Conservation (phyloP, 1,284 basidiomycete genomes). For the Agroathelia rolfsii region DNA sequence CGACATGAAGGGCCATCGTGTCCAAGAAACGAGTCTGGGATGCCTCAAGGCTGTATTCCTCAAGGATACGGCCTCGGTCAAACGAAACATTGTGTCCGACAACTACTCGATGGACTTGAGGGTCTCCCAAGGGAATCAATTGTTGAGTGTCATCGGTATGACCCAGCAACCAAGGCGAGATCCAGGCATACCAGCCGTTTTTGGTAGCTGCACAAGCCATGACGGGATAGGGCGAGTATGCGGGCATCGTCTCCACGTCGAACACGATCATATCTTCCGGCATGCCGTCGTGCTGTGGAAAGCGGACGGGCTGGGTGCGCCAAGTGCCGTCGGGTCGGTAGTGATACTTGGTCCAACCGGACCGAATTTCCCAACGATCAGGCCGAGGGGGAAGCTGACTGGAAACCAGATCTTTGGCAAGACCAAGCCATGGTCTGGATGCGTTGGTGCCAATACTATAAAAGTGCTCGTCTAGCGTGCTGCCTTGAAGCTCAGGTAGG, state of each 20-base stretch:
- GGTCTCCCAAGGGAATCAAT: conserved; percentile 65
- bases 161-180: conserved; percentile 86
- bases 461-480: conserved; percentile 85
- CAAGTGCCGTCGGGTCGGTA: conserved; percentile 54
- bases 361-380: conserved; percentile 59
- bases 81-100: conserved; percentile 96
- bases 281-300: conserved; percentile 46
- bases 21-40: conserved; percentile 83
- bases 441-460: conserved; percentile 64
- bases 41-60: conserved; percentile 74
- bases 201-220: conserved; percentile 85
- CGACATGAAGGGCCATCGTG: conserved; percentile 93
- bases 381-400: conserved; percentile 51
- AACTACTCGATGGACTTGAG: conserved; percentile 49
- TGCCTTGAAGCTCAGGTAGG: conserved; percentile 79
- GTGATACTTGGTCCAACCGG: conserved; percentile 90
- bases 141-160: conserved; percentile 56
- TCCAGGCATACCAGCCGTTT: conserved; percentile 92
- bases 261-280: conserved; percentile 77
- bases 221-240: conserved; percentile 72
- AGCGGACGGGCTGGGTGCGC: conserved; percentile 53
- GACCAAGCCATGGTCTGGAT: conserved; percentile 75
- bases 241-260: conserved; percentile 92
- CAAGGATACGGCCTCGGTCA: conserved; percentile 75
- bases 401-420: conserved; percentile 59